These are phyloP conservation scores for Inosperma sp. DNA, from an alignment of 768 basidiomycete species.

Conservation along the genomic window DNA sequence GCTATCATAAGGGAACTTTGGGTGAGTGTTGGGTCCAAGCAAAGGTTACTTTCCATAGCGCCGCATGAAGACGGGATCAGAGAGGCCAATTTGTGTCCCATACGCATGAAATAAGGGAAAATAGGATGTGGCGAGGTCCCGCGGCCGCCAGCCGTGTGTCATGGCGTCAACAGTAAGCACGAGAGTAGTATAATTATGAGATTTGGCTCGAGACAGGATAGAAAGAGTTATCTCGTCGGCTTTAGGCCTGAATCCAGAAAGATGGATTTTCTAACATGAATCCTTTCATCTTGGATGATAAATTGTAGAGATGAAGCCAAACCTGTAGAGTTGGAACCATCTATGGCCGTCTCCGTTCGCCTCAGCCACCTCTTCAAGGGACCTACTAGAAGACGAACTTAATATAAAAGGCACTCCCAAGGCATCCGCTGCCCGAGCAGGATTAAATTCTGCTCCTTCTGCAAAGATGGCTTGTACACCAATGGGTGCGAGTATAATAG, in stretches of 20 bases:
- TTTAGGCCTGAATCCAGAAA: conserved; percentile 69
- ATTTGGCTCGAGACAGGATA: conserved; percentile 61
- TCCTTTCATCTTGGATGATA: too few species aligned
- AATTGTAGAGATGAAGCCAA: too few species aligned
- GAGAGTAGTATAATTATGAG: conserved; percentile 60
- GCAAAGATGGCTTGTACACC: conserved; percentile 77
- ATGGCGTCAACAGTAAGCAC: conserved; percentile 80
- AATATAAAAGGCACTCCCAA: conserved; percentile 67
- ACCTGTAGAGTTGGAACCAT: conserved; percentile 87
- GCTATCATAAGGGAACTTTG: conserved; percentile 59
- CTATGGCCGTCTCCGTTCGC: conserved; percentile 65
- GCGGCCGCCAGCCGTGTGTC: conserved; percentile 69
- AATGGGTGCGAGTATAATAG: conserved; percentile 66
- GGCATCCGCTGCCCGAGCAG: conserved; percentile 58
- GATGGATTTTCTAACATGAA: too few species aligned
- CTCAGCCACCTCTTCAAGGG: conserved; percentile 72
- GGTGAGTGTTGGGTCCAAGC: conserved; percentile 31
- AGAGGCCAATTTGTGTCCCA: conserved; percentile 61
- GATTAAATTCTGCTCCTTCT: conserved; percentile 65
- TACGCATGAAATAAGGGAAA: conserved; percentile 64
- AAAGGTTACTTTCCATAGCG: conserved; percentile 45
- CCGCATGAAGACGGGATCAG: conserved; percentile 78
- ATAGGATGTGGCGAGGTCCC: conserved; percentile 61
- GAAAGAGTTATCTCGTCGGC: conserved; percentile 58
- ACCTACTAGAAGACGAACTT: conserved; percentile 67